A percentile compares a stretch with the other conserved stretches of the same genome.
Conservation (phyloP, 768 basidiomycete species). For the Botryobasidium botryosum region DNA sequence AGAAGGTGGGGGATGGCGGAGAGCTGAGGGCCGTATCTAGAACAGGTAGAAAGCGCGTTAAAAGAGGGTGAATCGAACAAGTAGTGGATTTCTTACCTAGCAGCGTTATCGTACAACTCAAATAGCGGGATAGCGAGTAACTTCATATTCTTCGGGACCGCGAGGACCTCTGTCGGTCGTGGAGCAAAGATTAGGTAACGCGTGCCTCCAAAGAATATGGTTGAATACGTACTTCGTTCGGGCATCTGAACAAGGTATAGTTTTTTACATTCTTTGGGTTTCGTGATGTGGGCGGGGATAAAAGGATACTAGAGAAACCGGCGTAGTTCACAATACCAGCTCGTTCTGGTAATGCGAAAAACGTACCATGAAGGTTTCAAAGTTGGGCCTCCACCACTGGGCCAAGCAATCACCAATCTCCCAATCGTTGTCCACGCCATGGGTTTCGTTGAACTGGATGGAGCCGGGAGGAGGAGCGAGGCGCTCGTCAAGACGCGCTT, state of each 20-base stretch:
- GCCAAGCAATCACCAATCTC: conserved; percentile 93
- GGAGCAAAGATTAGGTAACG: neutral
- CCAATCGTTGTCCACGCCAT: conserved; percentile 81
- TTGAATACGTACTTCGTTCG: conserved; percentile 52
- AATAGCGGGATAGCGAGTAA: conserved; percentile 91
- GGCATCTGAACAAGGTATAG: conserved; percentile 93
- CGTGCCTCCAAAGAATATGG: neutral
- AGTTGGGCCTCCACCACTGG: conserved; percentile 97
- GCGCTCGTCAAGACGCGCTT: conserved; percentile 74
- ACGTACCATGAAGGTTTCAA: conserved; percentile 95
- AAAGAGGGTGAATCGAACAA: neutral
- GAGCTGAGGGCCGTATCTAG: conserved; percentile 78
- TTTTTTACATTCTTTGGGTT: conserved; percentile 97
- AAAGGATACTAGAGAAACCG: conserved; percentile 61
- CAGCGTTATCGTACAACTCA: conserved; percentile 95
- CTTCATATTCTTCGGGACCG: conserved; percentile 98
- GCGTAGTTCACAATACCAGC: neutral
- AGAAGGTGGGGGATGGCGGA: conserved; percentile 87
- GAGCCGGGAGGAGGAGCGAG: conserved; percentile 64
- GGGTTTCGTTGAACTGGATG: conserved; percentile 57
- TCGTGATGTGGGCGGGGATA: conserved; percentile 87
- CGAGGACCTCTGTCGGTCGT: conserved; percentile 58
- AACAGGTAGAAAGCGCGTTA: neutral
- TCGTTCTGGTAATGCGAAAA: conserved; percentile 1
- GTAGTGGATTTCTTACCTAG: conserved; percentile 33